Evolutionary conservation across 2,329 filamentous ascomycete genomes (phyloP).

Genomic region (Fusarium marasasianum): DNA sequence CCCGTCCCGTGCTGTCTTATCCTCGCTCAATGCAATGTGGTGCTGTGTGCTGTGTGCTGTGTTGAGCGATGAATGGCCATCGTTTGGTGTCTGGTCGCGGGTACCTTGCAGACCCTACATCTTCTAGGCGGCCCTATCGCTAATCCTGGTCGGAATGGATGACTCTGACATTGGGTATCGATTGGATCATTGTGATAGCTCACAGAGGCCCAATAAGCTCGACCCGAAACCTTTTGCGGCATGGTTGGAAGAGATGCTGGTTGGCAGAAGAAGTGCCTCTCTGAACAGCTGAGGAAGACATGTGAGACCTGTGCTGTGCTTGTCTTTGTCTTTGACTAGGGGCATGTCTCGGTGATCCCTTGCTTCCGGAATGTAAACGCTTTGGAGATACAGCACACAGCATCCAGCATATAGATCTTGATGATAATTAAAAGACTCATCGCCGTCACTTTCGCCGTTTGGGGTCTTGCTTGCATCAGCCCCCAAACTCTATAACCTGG

Average conservation of each 20-base stretch:
- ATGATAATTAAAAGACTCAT: not conserved
- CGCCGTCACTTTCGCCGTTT: not conserved
- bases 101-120: conserved; percentile 40
- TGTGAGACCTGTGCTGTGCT: not conserved
- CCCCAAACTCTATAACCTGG: conserved; percentile 11
- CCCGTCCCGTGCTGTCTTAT: not conserved
- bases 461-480: not conserved
- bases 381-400: conserved; percentile 7
- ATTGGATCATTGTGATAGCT: conserved; percentile 30
- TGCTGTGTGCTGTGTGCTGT: conserved; percentile 10
- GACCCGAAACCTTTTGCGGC: not conserved
- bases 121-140: not conserved
- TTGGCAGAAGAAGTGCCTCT: not conserved
- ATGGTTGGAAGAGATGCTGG: not conserved
- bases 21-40: not conserved
- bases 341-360: conserved; percentile 9
- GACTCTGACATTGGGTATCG: conserved; percentile 5
- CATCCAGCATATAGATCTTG: not conserved
- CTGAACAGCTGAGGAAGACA: not conserved
- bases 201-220: conserved; percentile 11
- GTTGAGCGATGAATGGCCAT: conserved; percentile 1
- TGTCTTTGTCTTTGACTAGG: conserved; percentile 15
- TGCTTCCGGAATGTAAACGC: conserved; percentile 27
- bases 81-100: conserved; percentile 30
- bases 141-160: conserved; percentile 22